Percentiles rank a stretch among this genome's conserved stretches.
phyloP scores from a whole-genome alignment of 805 yeast genomes.

The Maudiozyma turicensis region DNA sequence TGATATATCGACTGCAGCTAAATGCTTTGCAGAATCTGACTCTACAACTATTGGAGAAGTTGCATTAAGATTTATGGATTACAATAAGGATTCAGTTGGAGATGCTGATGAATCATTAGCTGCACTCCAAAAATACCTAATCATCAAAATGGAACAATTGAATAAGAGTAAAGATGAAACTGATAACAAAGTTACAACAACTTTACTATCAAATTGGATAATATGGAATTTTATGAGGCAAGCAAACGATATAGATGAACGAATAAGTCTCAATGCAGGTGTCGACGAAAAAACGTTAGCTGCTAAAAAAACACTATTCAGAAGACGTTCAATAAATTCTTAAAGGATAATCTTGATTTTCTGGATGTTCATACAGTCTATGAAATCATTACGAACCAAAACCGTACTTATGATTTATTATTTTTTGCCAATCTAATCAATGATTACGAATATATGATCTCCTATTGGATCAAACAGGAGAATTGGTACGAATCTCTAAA shows the following conservation, averaged over 20 bases:
- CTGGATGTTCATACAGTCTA: slow-evolving; percentile 63
- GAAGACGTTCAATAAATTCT: slow-evolving; percentile 36
- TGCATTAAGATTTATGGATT: slow-evolving; percentile 45
- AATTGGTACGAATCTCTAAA: slow-evolving; percentile 68
- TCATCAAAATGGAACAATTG: slow-evolving; percentile 31
- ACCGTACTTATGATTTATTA: slow-evolving; percentile 53
- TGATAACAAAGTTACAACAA: slow-evolving; percentile 15
- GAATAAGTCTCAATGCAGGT: slow-evolving; percentile 17
- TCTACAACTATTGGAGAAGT: slow-evolving; percentile 60
- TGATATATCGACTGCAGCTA: slow-evolving; percentile 37
- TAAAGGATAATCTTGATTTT: slow-evolving; percentile 36
- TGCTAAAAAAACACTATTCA: slow-evolving; percentile 15
- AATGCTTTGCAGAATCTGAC: slow-evolving; percentile 47
- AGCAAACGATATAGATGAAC: slow-evolving; percentile 29
- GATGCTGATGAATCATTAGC: slow-evolving; percentile 27
- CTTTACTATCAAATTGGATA: slow-evolving; percentile 30
- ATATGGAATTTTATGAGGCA: slow-evolving; percentile 30
- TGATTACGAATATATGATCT: slow-evolving; percentile 61
- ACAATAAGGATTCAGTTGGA: slow-evolving; percentile 20
- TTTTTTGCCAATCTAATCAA: slow-evolving; percentile 56
- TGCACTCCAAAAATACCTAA: slow-evolving; percentile 40
- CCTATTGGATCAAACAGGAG: slow-evolving; percentile 57
- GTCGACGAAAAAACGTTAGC: slow-evolving; percentile 11
- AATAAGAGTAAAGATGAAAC: slow-evolving; percentile 15
- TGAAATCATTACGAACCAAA: slow-evolving; percentile 60